phyloP scores from a whole-genome alignment of 2,329 filamentous ascomycete genomes.

The Nemania sp. region DNA sequence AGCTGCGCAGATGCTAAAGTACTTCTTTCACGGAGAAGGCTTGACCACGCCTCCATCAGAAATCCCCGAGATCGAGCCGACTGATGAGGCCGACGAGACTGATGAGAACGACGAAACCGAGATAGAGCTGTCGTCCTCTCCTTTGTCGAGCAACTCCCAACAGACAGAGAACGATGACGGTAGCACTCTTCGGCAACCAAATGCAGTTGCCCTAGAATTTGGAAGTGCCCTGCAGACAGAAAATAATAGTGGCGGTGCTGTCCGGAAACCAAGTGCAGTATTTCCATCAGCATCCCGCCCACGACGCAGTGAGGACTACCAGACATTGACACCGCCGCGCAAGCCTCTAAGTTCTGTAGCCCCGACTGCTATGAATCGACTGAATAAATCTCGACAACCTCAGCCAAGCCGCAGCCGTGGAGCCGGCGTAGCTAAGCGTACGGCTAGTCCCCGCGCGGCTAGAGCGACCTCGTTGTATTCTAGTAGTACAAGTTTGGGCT shows the following conservation, averaged over 20 bases:
- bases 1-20: neutral
- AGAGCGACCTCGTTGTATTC: too few relatives aligned
- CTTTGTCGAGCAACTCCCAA: neutral
- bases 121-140: neutral
- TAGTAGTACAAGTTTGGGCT: too few relatives aligned
- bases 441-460: neutral
- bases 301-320: neutral
- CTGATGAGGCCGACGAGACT: neutral
- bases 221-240: neutral
- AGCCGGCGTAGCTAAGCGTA: neutral
- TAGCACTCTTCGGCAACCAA: too few relatives aligned
- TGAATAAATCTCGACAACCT: neutral
- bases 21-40: neutral
- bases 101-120: neutral
- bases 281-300: neutral
- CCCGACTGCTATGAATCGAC: neutral
- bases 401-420: neutral
- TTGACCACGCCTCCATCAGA: neutral
- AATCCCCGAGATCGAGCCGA: neutral
- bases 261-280: neutral
- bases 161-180: too few relatives aligned
- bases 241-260: neutral
- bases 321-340: neutral
- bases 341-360: neutral
- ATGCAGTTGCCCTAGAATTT: neutral